Evolutionary conservation across 2,329 filamentous ascomycete species (phyloP), one percentile per base, ranked within the genome.

Genomic region (Iodosphaeria phyllophila): DNA sequence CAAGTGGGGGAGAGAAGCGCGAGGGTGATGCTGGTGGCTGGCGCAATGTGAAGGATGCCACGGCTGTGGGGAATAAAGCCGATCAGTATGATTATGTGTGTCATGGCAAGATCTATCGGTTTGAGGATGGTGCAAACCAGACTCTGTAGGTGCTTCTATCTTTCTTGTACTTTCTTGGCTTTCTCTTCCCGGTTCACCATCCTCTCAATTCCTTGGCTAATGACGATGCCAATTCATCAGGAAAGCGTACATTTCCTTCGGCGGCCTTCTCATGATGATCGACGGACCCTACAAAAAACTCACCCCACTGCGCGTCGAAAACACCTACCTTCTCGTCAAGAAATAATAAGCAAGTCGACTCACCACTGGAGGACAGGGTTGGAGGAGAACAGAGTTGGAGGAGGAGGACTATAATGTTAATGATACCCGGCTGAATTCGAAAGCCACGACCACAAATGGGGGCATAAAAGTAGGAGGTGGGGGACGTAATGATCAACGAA

Each of bases 221-320:
- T n/a, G n/a, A n/a, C n/a, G n/a, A n/a, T n/a, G n/a, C n/a, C n/a
- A n/a, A n/a, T n/a, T n/a, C n/a, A n/a, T n/a, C 38, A 95, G 86
- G 47, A 91, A 92, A 48, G 80, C 83, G 15, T 98, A 86, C 52
- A 65, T 91, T 38, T 92, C 83, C 2, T 98, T 93, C 42, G 89
- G 89, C 23, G 89, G 89, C 6, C 58, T 98, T 35, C 54, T 98
- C 41, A 74, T 95, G 54, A 82, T 76, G 40, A 64, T 98, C 28
- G 78, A 92, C 42, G 89, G 91, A 5, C 89, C 89, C 3, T 89
- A 92, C 51, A 91, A 89, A 62, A 93, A 92, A 59, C 68, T 98
- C 33, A 91, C 78, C 17, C 77, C 83, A 15, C 55, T 98, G 43
- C 71, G 83, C 40, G 86, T 93, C 42, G 89, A 98, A 48, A 75